Evolutionary conservation across 176 grass and related monocot genomes (phyloP).

Genomic region (Zizania latifolia): DNA sequence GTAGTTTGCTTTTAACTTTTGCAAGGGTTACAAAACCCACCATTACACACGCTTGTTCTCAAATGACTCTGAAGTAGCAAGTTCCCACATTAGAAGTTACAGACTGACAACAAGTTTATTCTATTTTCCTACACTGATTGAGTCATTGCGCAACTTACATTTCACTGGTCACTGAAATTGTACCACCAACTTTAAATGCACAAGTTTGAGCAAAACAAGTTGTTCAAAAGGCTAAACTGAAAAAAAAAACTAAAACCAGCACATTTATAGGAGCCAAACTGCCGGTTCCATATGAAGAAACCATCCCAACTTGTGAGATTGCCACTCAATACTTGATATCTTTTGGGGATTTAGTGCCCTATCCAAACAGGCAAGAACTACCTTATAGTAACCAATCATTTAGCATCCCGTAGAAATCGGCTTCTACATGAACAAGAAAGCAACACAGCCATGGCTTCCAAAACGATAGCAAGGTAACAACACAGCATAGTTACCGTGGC

Average conservation of each 20-base stretch:
- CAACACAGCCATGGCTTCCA: background rate
- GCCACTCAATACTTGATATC: background rate
- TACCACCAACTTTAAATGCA: background rate
- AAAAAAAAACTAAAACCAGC: background rate
- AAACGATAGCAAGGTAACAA: background rate
- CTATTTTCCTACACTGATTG: background rate
- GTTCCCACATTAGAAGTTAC: background rate
- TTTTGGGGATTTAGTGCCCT: background rate
- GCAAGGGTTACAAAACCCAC: background rate
- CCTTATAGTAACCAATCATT: background rate
- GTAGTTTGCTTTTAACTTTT: background rate
- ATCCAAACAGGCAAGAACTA: background rate
- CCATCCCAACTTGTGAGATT: background rate
- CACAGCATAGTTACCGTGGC: conserved; percentile 40
- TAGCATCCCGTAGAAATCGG: background rate
- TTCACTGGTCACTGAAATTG: background rate
- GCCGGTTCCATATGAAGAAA: background rate
- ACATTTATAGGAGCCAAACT: background rate
- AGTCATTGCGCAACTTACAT: background rate
- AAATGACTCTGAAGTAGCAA: background rate
- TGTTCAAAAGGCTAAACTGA: conserved; percentile 1
- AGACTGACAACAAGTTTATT: background rate
- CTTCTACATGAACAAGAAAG: background rate
- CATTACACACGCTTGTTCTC: background rate
- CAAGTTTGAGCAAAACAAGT: conserved; percentile 2